Conservation (phyloP, 768 basidiomycete genomes). For the Fomitopsis serialis region DNA sequence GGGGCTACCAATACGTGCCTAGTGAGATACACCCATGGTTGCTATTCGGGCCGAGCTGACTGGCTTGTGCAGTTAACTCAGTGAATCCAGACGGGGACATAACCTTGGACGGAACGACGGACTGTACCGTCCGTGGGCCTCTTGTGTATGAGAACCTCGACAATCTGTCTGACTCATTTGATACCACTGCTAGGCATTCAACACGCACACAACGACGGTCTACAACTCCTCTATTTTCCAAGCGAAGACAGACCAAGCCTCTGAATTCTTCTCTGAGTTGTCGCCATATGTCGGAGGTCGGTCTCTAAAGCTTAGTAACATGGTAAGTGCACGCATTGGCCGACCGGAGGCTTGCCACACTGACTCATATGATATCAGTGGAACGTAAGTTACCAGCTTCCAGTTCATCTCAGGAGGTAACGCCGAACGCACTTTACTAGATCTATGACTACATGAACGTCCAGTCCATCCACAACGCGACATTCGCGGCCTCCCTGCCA, state of each 20-base stretch:
- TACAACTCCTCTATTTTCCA: constrained; percentile 51
- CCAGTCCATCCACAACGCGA: constrained; percentile 57
- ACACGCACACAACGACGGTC: constrained; percentile 38
- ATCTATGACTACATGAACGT: constrained; percentile 75
- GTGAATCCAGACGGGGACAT: constrained; percentile 58
- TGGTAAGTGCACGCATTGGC: constrained; percentile 40
- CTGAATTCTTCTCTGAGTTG: constrained; percentile 43
- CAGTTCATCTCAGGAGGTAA: background rate
- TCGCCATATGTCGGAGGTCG: constrained; percentile 50
- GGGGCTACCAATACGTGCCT: constrained; percentile 60
- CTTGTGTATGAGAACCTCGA: too few species aligned
- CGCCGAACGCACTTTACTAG: constrained; percentile 25
- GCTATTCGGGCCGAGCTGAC: background rate
- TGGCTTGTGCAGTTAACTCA: constrained; percentile 43
- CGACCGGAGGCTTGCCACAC: too few species aligned
- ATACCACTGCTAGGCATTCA: constrained; percentile 21
- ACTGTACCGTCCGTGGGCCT: constrained; percentile 42
- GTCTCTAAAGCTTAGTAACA: constrained; percentile 50
- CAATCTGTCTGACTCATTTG: too few species aligned
- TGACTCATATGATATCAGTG: constrained; percentile 26
- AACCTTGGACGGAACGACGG: constrained; percentile 62
- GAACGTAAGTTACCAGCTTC: constrained; percentile 33
- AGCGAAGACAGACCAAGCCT: constrained; percentile 37
- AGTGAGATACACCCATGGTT: constrained; percentile 21
- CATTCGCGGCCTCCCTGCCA: constrained; percentile 45